Evolutionary conservation across 208 protist genomes (phyloP), one percentile per base, ranked within the genome.

Genomic region (Leishmania lainsoni): DNA sequence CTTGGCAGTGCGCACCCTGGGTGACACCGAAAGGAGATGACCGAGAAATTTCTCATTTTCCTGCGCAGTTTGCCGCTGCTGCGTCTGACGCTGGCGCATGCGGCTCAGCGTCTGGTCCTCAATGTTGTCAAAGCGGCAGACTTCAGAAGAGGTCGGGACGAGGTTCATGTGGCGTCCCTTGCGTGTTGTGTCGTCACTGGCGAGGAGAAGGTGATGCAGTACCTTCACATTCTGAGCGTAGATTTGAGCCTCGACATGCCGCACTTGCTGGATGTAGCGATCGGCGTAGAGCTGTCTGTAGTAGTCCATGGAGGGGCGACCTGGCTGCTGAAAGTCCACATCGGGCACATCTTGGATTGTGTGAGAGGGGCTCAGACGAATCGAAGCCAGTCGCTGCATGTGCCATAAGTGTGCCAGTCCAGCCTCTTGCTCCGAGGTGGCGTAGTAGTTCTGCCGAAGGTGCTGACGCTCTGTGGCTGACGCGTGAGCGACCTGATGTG

Each of bases 361-460:
- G 68, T 86, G 81, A 22, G 68, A 80, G 2, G 86, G 73, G 17
- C 76, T 80, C 17, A 95, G 81, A 16, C 89, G 88, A 4, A 88
- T 81, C 12, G 80, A 77, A 2, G 92, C 92, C 16, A 95, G 81
- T 3, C 81, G 85, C 71, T 94, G 85, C 75, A 91, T 71, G 78
- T 95, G 92, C 89, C 90, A 93, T 58, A 95, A 77, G 80, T 95
- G 92, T 14, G 78, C 71, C 22, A 95, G 35, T 3, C 90, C 92
- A 0, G 85, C 88, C 39, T 91, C 87, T n/a, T 86, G 74, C 72
- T 89, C 81, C 29, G 79, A 91, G 49, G 65, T 80, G 35, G 86
- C 79, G 59, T 88, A 85, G 81, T 92, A 92, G 71, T 85, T 49
- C 81, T 82, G 80, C 3, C 88, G 87, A 2, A 83, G 45, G 42